A percentile compares a stretch with the other conserved stretches of the same genome.
These are phyloP conservation scores for Xylaria nigripes DNA, from an alignment of 495 filamentous ascomycete species.

Conservation along the genomic window DNA sequence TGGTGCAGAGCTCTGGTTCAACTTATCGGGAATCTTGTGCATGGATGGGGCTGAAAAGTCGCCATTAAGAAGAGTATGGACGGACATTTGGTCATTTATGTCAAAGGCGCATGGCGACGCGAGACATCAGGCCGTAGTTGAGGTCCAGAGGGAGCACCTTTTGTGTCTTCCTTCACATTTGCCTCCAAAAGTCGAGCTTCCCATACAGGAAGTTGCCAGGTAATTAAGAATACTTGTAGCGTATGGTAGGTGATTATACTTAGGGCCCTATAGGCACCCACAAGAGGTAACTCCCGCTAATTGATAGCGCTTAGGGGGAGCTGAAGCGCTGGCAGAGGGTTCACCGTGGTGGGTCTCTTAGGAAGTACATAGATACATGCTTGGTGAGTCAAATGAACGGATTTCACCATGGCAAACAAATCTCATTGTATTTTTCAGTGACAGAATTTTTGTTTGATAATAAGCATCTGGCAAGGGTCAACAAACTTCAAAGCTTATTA, in stretches of 20 bases:
- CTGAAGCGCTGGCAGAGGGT: too few relatives aligned
- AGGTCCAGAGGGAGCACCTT: constrained; percentile 4
- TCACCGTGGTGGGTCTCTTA: background rate
- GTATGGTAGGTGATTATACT: too few relatives aligned
- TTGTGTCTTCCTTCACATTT: background rate
- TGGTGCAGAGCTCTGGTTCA: constrained; percentile 19
- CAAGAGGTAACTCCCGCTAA: too few relatives aligned
- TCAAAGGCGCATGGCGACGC: constrained; percentile 25
- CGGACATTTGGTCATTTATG: constrained; percentile 25
- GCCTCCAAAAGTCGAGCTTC: background rate
- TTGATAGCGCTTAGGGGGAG: background rate
- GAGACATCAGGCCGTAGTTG: constrained; percentile 18
- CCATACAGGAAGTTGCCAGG: background rate
- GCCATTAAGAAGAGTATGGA: constrained; percentile 28
- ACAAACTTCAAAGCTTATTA: background rate
- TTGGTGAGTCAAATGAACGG: constrained; percentile 6
- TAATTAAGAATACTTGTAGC: background rate
- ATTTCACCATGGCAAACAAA: constrained; percentile 1
- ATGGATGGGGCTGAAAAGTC: constrained; percentile 20
- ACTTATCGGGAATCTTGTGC: constrained; percentile 18
- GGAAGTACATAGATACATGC: background rate
- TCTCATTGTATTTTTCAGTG: background rate
- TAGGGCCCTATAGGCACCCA: too few relatives aligned
- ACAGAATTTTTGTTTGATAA: background rate
- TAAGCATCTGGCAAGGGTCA: background rate